Evolutionary conservation across 1,139 yeast genomes (phyloP), one percentile per base, ranked within the genome.

Genomic region (Candida neerlandica): DNA sequence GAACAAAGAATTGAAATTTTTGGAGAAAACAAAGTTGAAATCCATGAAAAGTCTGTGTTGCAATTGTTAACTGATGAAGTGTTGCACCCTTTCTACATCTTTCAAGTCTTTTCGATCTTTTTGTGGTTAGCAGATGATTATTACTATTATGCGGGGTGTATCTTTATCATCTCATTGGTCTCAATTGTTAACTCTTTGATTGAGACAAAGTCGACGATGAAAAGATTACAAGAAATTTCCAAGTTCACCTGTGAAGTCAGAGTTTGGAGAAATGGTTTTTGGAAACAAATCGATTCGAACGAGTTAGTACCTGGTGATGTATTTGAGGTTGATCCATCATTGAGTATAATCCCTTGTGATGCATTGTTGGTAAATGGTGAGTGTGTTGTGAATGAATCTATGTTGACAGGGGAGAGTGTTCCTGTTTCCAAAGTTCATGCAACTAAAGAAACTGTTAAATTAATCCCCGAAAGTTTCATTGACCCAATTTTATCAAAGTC

Each of bases 351-450:
- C 47, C 99, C 99, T 0, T 91, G 97, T 64, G 99, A 95, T 68
- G 88, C 96, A 1, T 69, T 95, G 15, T 73, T 94, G 45, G 70
- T 92, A 23, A 84, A 92, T 43, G 99, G 99, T 47, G 98, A 91
- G 63, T 89, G 96, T 66, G 90, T 94, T 50, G 87, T 92, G 15
- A 94, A 94, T 66, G 98, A 92, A 64, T 88, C 96, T 10, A 92
- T 92, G 96, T 78, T 92, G 30, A 94, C 98, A 0, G 99, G 99
- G 38, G 99, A 94, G 65, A 90, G 97, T 51, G 98, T 94, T 1
- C 99, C 99, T 0, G 96, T 94, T 2, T 82, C 97, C 0, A 94
- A 94, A 64, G 56, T 75, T 4, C 79, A 87, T 3, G 91, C 96
- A 1, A 72, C 80, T 0, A 80, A 79, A 26, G 90, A 84, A 16